Evolutionary conservation across 1,284 basidiomycete genomes (phyloP), one percentile per base, ranked within the genome.

Genomic region (Thelephora terrestris): DNA sequence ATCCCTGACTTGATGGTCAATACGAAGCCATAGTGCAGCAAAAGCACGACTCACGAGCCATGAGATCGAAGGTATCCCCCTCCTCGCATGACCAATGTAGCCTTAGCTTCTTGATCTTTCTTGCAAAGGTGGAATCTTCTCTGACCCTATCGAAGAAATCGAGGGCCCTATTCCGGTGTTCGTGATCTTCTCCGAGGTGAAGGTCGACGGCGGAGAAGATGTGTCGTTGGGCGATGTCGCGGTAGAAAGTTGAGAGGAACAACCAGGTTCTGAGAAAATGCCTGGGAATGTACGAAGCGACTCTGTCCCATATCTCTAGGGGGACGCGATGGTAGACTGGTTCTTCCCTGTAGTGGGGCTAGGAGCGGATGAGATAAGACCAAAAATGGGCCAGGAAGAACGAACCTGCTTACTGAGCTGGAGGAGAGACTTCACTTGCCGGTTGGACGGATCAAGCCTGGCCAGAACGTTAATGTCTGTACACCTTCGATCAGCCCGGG

Each of bases 21-120:
- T 38, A 7, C 25, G 17, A 18, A n/a, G 10, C 23, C 25, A 47
- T 38, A 9, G n/a, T 46, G 18, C 34, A 40, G 18, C 18, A 29
- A 23, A 46, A 24, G 21, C 20, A 2, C 35, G 25, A 63, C 76
- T 59, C 53, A 77, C 78, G 68, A 34, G 71, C 64, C 72, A 82
- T 79, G 14, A 82, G 62, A 55, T 80, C 78, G 24, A 80, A 63
- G 68, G 79, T 76, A 49, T 81, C 78, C 1, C 76, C 77, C 53
- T 79, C 77, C 56, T 80, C 78, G 55, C 78, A 78, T 12, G 78
- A 73, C 78, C 79, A 82, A 58, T 81, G 79, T 18, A 82, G 59
- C 32, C 79, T 64, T 25, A 82, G 64, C 12, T 71, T 71, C 56
- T 75, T 79, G 40, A 82, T 70, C 6, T 69, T 64, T 49, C 67